Base-by-base conservation (phyloP, 2,329 filamentous ascomycete genomes). In the Claviceps africana region DNA sequence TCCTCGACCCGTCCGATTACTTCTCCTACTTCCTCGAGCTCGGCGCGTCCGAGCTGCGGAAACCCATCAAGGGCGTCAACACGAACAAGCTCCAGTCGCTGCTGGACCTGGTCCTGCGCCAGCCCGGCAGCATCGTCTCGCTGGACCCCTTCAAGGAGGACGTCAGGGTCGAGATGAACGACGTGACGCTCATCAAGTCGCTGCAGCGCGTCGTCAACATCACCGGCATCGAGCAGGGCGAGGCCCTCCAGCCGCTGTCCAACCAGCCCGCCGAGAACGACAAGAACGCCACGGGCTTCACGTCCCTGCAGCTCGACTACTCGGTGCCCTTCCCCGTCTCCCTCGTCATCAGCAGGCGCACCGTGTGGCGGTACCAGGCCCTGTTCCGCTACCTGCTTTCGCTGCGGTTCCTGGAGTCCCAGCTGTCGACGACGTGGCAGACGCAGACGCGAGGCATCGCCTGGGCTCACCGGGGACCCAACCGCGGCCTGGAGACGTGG, bases 61-160 rank as follows among this genome's bases (percentile, higher is more conserved):
- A 96, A 65, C 85, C 86, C 33, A 87, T 90, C 54, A 88, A 88
- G 64, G 78, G 78, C 51, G 89, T 97, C 67, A 98, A 97, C 63
- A 86, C 87, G 52, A 83, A 83, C 66, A 98, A 98, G 67, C 75
- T 98, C 43, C 93, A 98, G 66, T 96, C 89, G 10, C 74, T 98
- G 30, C 79, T 98, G n/a, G 93, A 98, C 65, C 78, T 97, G 28
- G 91, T 96, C 0, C 77, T 98, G 48, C 88, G 93, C n/a, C 93
- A 98, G 62, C 89, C 93, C 2, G 93, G 93, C 43, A 96, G 86
- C 61, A 86, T 95, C 47, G 91, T 95, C 15, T 89, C 90, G 0
- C 79, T 95, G 53, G 93, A 98, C 64, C 89, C 91, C 0, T 98
- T 95, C 76, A 98, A 97, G 64, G 93, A 98, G 69, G 91, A 98